phyloP scores from a whole-genome alignment of 495 filamentous ascomycete species.

The Hypoxylon lenormandii region DNA sequence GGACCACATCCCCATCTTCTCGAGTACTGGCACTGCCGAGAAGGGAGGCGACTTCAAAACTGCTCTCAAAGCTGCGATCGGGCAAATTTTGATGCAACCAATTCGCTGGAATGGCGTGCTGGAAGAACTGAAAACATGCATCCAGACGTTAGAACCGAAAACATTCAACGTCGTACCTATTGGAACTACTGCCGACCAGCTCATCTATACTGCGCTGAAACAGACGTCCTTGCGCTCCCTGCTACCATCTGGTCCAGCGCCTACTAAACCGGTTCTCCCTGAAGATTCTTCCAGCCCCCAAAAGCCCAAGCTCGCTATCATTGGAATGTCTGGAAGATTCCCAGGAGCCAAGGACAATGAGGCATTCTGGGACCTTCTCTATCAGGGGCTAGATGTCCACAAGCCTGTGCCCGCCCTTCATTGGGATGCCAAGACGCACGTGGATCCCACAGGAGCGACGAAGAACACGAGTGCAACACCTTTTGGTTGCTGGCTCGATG shows the following conservation, averaged over 20 bases:
- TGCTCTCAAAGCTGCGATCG: conserved; percentile 16
- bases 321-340: conserved; percentile 74
- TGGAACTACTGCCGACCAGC: conserved; percentile 26
- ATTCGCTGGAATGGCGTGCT: conserved; percentile 23
- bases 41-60: conserved; percentile 3
- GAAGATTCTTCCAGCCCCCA: neutral
- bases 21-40: neutral
- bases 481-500: conserved; percentile 63
- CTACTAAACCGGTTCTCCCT: neutral
- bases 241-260: conserved; percentile 1
- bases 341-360: conserved; percentile 67
- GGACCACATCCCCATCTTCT: conserved; percentile 29
- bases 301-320: conserved; percentile 65
- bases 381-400: conserved; percentile 66
- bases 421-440: conserved; percentile 76
- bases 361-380: conserved; percentile 71
- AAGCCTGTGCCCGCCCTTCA: conserved; percentile 70
- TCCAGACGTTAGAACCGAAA: neutral
- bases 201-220: conserved; percentile 23
- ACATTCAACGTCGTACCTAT: conserved; percentile 14
- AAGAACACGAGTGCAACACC: conserved; percentile 77
- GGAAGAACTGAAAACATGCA: conserved; percentile 12
- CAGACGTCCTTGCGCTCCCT: conserved; percentile 5
- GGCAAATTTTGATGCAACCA: conserved; percentile 18
- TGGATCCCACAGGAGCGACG: conserved; percentile 69